These are phyloP conservation scores for Bruguiera hainesii DNA, from an alignment of 441 rosid species.

Conservation along the genomic window DNA sequence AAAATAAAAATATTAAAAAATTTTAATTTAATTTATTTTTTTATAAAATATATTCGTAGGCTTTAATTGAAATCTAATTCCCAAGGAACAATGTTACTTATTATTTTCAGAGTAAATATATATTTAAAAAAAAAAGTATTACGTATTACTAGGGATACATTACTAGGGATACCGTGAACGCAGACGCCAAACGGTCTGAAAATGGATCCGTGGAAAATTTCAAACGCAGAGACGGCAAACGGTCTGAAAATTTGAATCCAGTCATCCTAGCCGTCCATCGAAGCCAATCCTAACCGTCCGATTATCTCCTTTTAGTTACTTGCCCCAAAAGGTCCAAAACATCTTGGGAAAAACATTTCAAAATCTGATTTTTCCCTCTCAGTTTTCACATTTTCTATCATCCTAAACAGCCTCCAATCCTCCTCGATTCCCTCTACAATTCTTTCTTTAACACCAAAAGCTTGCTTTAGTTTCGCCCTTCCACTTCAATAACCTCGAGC, in stretches of 20 bases:
- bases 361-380: constrained; percentile 22
- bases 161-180: too few species aligned
- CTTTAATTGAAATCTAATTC: too few species aligned
- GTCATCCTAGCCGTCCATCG: constrained; percentile 42
- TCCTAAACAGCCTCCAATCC: constrained; percentile 6
- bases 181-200: too few species aligned
- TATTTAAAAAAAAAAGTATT: too few species aligned
- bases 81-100: too few species aligned
- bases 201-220: not conserved
- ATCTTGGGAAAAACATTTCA: constrained; percentile 14
- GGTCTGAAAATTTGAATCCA: constrained; percentile 33
- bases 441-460: not conserved
- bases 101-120: too few species aligned
- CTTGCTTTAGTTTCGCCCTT: not conserved
- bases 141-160: too few species aligned
- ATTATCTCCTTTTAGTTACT: constrained; percentile 20
- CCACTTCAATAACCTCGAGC: not conserved
- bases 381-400: constrained; percentile 14
- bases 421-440: constrained; percentile 4
- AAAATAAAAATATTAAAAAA: too few species aligned
- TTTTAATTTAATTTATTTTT: too few species aligned
- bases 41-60: too few species aligned
- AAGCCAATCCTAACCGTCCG: constrained; percentile 35
- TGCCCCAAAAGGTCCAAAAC: constrained; percentile 7
- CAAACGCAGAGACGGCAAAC: constrained; percentile 20